Conservation (phyloP, 768 basidiomycete species). For the Goffeauzyma gilvescens region DNA sequence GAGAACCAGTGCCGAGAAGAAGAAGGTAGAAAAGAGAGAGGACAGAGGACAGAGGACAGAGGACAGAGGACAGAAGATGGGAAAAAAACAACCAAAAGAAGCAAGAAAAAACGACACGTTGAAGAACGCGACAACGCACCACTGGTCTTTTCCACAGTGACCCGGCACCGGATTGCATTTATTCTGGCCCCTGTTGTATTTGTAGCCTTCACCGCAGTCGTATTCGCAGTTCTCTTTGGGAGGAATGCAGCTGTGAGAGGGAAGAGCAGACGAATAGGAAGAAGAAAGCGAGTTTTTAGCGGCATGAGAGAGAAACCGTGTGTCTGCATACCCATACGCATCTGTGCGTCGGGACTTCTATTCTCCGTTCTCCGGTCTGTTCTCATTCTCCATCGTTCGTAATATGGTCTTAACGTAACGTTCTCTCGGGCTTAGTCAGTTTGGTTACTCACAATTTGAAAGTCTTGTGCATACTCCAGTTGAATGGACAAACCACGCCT, state of each 20-base stretch:
- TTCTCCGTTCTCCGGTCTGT: no score
- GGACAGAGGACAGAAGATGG: no score
- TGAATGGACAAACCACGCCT: conserved; percentile 4
- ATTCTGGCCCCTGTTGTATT: background rate
- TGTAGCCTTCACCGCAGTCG: conserved; percentile 22
- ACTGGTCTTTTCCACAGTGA: conserved; percentile 10
- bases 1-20: background rate
- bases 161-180: conserved; percentile 11
- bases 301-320: conserved; percentile 1
- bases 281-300: conserved; percentile 8
- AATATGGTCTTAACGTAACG: background rate
- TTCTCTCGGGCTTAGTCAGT: background rate
- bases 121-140: conserved; percentile 10
- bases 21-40: background rate
- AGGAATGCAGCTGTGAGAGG: conserved; percentile 2
- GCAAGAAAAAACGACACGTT: background rate
- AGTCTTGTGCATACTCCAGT: conserved; percentile 8
- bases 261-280: background rate
- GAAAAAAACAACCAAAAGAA: background rate
- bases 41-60: no score
- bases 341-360: no score
- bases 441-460: background rate
- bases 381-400: no score
- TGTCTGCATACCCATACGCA: no score
- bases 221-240: conserved; percentile 9